These are phyloP conservation scores for Diaporthe vexans DNA, from an alignment of 2,329 filamentous ascomycete species.

Conservation along the genomic window DNA sequence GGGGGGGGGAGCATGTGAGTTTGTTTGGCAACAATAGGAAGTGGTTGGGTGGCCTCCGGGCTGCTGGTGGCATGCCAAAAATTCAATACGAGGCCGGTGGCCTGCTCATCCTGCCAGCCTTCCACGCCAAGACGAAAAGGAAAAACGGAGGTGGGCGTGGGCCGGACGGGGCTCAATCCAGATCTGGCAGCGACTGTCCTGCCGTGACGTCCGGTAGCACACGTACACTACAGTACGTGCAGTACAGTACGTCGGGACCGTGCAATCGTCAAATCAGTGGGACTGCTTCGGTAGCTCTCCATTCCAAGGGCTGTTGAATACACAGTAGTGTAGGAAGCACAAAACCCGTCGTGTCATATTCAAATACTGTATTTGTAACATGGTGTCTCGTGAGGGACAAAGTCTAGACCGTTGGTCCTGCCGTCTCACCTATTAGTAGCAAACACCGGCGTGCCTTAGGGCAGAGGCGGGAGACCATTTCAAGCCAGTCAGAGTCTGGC, in stretches of 20 bases:
- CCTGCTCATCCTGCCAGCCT: slow-evolving; percentile 16
- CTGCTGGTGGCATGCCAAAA: slow-evolving; percentile 11
- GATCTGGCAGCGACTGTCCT: slow-evolving; percentile 27
- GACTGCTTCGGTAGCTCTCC: background rate
- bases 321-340: background rate
- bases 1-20: too few species aligned
- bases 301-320: background rate
- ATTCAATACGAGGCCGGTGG: slow-evolving; percentile 32
- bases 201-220: slow-evolving; percentile 26
- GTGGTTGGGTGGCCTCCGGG: slow-evolving; percentile 23
- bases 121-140: slow-evolving; percentile 28
- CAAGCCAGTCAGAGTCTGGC: slow-evolving; percentile 14
- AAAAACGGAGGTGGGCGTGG: slow-evolving; percentile 25
- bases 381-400: background rate
- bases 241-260: background rate
- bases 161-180: slow-evolving; percentile 19
- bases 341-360: background rate
- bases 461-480: background rate
- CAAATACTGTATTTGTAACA: slow-evolving; percentile 21
- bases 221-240: background rate
- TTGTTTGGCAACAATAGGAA: background rate
- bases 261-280: background rate
- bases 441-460: slow-evolving; percentile 26
- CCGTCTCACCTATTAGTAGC: slow-evolving; percentile 22
- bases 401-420: slow-evolving; percentile 22